Conservation (phyloP, 495 filamentous ascomycete genomes). For the Eremomyces bilateralis region DNA sequence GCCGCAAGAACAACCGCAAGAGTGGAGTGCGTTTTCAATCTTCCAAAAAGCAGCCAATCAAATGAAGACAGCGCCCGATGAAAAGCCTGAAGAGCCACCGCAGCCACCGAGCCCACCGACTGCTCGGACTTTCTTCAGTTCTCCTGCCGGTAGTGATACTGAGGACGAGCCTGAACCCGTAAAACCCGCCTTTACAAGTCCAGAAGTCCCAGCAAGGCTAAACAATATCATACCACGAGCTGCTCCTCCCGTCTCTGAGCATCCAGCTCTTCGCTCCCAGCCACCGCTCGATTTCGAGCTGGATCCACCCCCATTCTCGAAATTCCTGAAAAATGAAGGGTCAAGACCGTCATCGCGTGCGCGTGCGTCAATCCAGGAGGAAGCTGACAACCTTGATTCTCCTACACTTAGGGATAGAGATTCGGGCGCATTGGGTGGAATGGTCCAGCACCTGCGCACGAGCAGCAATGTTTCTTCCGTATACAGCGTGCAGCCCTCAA, state of each 20-base stretch:
- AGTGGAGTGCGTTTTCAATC: slow-evolving; percentile 12
- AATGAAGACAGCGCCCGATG: slow-evolving; percentile 8
- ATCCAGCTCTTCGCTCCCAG: slow-evolving; percentile 11
- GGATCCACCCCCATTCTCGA: too few relatives aligned
- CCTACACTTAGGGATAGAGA: slow-evolving; percentile 49
- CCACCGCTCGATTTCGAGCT: too few relatives aligned
- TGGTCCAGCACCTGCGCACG: slow-evolving; percentile 71
- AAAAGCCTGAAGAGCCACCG: neutral
- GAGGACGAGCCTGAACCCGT: slow-evolving; percentile 6
- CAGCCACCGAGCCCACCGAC: neutral
- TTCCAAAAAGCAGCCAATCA: slow-evolving; percentile 17
- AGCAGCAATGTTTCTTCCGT: slow-evolving; percentile 67
- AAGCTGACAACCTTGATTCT: slow-evolving; percentile 48
- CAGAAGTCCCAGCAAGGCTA: too few relatives aligned
- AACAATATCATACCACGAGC: too few relatives aligned
- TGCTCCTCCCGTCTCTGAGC: slow-evolving; percentile 11
- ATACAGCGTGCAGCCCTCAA: slow-evolving; percentile 26
- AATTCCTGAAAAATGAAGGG: too few relatives aligned
- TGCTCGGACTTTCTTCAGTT: slow-evolving; percentile 10
- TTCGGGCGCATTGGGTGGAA: slow-evolving; percentile 47
- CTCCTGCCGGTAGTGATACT: slow-evolving; percentile 9
- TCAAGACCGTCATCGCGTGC: too few relatives aligned
- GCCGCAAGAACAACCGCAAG: neutral
- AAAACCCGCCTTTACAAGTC: too few relatives aligned
- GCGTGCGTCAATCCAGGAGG: too few relatives aligned